Conservation (phyloP, 306 rosid genomes). For the Datisca glomerata region DNA sequence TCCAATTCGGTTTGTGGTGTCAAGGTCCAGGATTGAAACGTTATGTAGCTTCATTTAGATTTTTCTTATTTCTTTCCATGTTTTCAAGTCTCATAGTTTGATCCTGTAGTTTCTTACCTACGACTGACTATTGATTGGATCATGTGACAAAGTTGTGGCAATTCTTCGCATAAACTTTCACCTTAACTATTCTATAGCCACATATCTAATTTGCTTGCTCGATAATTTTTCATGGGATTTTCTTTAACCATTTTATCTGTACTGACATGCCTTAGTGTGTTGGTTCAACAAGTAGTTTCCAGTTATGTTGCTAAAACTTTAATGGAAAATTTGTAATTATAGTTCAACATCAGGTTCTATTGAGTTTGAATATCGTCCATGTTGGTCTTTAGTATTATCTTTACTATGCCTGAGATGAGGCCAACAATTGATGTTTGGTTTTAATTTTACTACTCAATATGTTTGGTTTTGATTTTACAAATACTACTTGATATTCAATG, state of each 20-base stretch:
- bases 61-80: no score
- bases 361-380: neutral
- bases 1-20: no score
- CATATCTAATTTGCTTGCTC: constrained; percentile 69
- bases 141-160: no score
- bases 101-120: no score
- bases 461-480: no score
- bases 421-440: neutral
- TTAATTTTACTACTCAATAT: no score
- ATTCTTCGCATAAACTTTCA: neutral
- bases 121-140: no score
- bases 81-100: no score
- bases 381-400: neutral
- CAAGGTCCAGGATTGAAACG: no score
- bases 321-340: no score
- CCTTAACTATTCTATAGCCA: constrained; percentile 58
- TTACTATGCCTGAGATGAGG: neutral
- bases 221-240: constrained; percentile 61
- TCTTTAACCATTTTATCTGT: constrained; percentile 53
- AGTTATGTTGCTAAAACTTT: constrained; percentile 2
- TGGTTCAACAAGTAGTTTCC: constrained; percentile 65
- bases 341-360: no score
- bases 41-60: no score
- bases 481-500: constrained; percentile 54
- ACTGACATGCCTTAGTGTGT: constrained; percentile 67